Evolutionary conservation across 2,329 filamentous ascomycete genomes (phyloP), one percentile per base, ranked within the genome.

Genomic region (Fusarium metavorans): DNA sequence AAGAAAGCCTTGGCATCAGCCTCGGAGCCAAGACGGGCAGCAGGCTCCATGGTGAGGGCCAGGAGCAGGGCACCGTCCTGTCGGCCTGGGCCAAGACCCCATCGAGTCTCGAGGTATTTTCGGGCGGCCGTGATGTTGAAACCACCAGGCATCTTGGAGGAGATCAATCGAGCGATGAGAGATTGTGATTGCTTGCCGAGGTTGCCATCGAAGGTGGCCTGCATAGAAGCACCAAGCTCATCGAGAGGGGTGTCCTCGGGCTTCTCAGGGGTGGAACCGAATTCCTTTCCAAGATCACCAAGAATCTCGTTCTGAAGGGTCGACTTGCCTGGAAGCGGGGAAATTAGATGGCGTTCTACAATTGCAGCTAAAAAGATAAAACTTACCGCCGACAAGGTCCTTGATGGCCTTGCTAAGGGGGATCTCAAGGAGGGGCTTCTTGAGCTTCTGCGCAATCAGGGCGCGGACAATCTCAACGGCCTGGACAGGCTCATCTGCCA

Each of bases 251-350:
- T 97, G 84, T 99, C 97, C 90, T 99, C 97, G 62, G 97, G 96
- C 87, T 98, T 98, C 83, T 99, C 97, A 66, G 97, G 97, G 18
- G 97, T 98, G 14, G 95, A 98, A 69, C 97, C 97, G 79, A 99
- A 99, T 85, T 99, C 97, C 84, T 98, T 99, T 82, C 96, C 96
- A 74, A 99, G 87, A 82, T 99, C 97, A 86, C 97, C 97, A 34
- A 99, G 91, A 76, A 99, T 98, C 85, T 99, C 97, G 83, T 99
- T 99, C 83, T 99, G 97, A 27, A 99, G 91, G 9, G 97, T 99
- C 4, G 97, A 98, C 88, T 99, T 99, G 81, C 95, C 95, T 98
- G 79, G 59, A 41, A 35, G 9, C 56, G 18, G 25, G 48, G 34
- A 48, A 62, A 65, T 78, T 74, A 78, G 70, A 16, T 32, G 8